Conservation (phyloP, 257 asterid species). For the Vinca minor region DNA sequence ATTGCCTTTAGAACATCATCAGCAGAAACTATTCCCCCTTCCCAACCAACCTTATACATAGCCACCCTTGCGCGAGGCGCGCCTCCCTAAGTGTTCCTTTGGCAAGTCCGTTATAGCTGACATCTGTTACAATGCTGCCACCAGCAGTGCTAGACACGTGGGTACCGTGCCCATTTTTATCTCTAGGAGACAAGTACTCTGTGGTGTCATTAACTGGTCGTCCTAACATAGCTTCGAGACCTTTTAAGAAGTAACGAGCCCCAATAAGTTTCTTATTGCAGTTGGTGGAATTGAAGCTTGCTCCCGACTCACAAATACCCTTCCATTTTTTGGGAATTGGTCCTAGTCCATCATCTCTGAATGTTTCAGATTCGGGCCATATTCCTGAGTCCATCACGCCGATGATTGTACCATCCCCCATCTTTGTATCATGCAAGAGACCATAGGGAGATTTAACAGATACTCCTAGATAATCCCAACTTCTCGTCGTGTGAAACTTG, state of each 20-base stretch:
- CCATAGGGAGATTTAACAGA: conserved; percentile 22
- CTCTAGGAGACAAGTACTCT: conserved; percentile 34
- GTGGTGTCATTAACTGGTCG: conserved; percentile 10
- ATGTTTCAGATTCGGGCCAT: conserved; percentile 34
- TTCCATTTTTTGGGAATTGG: conserved; percentile 42
- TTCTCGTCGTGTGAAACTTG: conserved; percentile 50
- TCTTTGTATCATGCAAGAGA: conserved; percentile 26
- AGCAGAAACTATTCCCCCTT: background rate
- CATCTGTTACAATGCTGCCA: conserved; percentile 29
- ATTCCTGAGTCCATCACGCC: conserved; percentile 46
- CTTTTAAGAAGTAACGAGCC: conserved; percentile 34
- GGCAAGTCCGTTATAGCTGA: conserved; percentile 26
- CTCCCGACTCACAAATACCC: conserved; percentile 28
- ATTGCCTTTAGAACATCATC: conserved; percentile 19
- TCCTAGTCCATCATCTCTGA: conserved; percentile 25
- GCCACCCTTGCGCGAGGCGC: conserved; percentile 44
- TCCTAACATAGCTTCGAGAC: conserved; percentile 20
- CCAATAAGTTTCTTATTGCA: conserved; percentile 38
- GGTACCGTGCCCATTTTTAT: conserved; percentile 35
- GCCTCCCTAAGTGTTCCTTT: conserved; percentile 36
- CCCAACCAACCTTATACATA: conserved; percentile 39
- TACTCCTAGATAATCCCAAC: conserved; percentile 57
- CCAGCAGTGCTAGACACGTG: conserved; percentile 42
- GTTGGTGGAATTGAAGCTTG: conserved; percentile 13
- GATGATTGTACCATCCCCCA: conserved; percentile 45